A percentile compares a stretch with the other conserved stretches of the same genome.
phyloP scores from a whole-genome alignment of 768 basidiomycete species.

The Russula olivacea region DNA sequence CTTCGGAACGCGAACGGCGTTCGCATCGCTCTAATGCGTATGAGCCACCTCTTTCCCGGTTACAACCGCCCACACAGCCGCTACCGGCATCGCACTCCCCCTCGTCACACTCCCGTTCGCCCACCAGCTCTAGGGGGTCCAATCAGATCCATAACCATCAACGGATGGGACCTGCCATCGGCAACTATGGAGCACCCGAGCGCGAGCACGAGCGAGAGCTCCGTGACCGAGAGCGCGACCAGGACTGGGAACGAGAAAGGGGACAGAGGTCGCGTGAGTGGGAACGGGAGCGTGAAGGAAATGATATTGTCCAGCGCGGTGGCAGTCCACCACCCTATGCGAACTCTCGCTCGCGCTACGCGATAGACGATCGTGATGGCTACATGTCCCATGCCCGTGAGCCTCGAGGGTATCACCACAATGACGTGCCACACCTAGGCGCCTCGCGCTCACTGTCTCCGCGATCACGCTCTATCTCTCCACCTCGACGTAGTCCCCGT shows the following conservation, averaged over 20 bases:
- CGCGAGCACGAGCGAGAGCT: constrained; percentile 46
- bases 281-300: constrained; percentile 22
- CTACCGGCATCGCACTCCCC: constrained; percentile 21
- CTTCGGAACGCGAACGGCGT: constrained; percentile 16
- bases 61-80: constrained; percentile 15
- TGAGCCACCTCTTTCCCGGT: constrained; percentile 4
- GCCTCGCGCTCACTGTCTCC: constrained; percentile 21
- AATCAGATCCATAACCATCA: constrained; percentile 57
- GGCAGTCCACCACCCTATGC: constrained; percentile 10
- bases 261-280: constrained; percentile 36
- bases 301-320: constrained; percentile 9
- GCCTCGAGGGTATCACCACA: constrained; percentile 21
- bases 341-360: constrained; percentile 28
- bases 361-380: constrained; percentile 24
- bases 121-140: constrained; percentile 28
- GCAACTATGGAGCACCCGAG: constrained; percentile 40
- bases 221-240: constrained; percentile 37
- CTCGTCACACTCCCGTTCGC: constrained; percentile 41
- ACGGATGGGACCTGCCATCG: constrained; percentile 57
- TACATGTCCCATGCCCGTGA: constrained; percentile 19
- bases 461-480: constrained; percentile 23
- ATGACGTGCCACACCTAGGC: constrained; percentile 16
- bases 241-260: constrained; percentile 28
- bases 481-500: constrained; percentile 15
- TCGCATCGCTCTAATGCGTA: constrained; percentile 14